These are phyloP conservation scores for Paraleonurus japonicus DNA, from an alignment of 257 asterid genomes.

Conservation along the genomic window DNA sequence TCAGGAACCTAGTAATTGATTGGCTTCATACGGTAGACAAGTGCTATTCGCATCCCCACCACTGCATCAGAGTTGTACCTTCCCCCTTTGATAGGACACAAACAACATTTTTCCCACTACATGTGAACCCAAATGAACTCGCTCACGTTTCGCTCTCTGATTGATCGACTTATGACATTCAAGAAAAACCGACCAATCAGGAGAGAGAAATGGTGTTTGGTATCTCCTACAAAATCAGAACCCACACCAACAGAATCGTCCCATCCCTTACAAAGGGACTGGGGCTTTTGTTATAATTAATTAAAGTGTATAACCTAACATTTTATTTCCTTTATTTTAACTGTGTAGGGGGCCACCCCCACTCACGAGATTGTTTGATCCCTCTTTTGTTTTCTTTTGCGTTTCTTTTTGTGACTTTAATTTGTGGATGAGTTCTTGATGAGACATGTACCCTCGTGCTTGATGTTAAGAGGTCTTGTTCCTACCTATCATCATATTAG, in stretches of 20 bases:
- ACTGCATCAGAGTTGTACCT: conserved; percentile 38
- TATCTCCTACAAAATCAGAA: conserved; percentile 11
- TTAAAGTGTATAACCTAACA: conserved; percentile 23
- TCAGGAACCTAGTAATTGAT: conserved; percentile 15
- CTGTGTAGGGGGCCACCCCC: conserved; percentile 44
- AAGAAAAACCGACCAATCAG: conserved; percentile 30
- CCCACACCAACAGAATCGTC: conserved; percentile 21
- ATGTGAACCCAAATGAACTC: neutral
- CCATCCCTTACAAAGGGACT: conserved; percentile 5
- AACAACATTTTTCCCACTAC: conserved; percentile 3
- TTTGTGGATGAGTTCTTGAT: conserved; percentile 29
- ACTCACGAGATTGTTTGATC: conserved; percentile 48
- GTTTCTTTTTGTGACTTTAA: conserved; percentile 12
- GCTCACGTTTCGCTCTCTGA: conserved; percentile 41
- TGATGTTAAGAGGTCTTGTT: conserved; percentile 19
- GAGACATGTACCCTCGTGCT: conserved; percentile 29
- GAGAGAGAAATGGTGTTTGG: neutral
- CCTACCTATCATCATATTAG: neutral
- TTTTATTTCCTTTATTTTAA: neutral
- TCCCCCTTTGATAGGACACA: conserved; percentile 24
- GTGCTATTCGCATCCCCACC: conserved; percentile 37
- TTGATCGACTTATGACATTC: neutral
- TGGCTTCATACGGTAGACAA: conserved; percentile 14
- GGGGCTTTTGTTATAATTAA: neutral
- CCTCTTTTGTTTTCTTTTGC: conserved; percentile 16